Conservation (phyloP, 2,329 filamentous ascomycete genomes). For the Nemania sp. region DNA sequence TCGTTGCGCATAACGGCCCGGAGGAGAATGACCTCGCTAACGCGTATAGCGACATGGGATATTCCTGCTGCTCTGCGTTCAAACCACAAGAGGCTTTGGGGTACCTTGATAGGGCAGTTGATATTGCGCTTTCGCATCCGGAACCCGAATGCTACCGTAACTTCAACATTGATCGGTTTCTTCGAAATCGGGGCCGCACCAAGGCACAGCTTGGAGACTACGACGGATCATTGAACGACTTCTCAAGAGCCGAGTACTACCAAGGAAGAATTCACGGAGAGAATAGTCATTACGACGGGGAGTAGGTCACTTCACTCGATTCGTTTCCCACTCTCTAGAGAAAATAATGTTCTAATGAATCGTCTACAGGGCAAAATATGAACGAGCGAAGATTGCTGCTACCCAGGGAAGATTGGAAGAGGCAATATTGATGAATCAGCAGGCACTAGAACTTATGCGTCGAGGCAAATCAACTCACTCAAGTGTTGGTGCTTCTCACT, state of each 20-base stretch:
- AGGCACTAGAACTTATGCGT: background rate
- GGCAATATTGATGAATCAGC: background rate
- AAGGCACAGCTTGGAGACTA: background rate
- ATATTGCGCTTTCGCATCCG: background rate
- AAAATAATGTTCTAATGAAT: background rate
- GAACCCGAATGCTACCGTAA: background rate
- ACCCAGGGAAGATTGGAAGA: background rate
- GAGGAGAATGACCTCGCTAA: background rate
- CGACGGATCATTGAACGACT: background rate
- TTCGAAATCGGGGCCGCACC: slow-evolving; percentile 1
- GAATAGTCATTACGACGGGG: background rate
- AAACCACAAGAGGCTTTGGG: background rate
- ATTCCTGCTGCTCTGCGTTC: background rate
- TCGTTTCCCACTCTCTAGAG: background rate
- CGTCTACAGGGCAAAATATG: background rate
- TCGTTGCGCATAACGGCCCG: background rate
- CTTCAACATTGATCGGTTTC: background rate
- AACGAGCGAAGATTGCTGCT: background rate
- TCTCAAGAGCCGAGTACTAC: background rate
- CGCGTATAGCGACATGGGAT: background rate
- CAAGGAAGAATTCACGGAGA: background rate
- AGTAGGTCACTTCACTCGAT: background rate
- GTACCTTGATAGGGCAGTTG: background rate
- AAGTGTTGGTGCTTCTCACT: background rate
- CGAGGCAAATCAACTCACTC: background rate